phyloP scores from a whole-genome alignment of 1,284 basidiomycete genomes.

The Omphalotus olearius region DNA sequence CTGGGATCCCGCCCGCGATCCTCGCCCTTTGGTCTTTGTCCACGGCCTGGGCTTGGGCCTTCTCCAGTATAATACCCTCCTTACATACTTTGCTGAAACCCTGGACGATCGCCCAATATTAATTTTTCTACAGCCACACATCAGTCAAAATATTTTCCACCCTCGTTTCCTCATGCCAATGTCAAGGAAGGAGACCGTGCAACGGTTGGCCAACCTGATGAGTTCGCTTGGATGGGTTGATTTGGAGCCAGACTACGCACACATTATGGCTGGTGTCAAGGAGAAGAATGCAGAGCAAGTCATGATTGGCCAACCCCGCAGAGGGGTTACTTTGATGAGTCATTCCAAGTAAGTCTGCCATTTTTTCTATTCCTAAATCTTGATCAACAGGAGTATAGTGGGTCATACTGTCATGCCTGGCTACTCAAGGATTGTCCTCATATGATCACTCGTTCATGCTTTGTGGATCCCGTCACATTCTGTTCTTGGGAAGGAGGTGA shows the following conservation, averaged over 20 bases:
- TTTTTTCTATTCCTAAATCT: neutral
- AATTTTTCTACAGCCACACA: slow-evolving; percentile 78
- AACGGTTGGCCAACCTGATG: slow-evolving; percentile 57
- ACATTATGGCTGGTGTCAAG: no score
- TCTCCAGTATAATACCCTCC: slow-evolving; percentile 55
- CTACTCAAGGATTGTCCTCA: slow-evolving; percentile 75
- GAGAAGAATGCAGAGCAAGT: slow-evolving; percentile 22
- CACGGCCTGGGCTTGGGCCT: slow-evolving; percentile 87
- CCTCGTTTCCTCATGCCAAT: slow-evolving; percentile 68
- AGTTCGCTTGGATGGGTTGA: slow-evolving; percentile 62
- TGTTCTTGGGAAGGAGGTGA: slow-evolving; percentile 87
- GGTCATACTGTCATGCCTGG: slow-evolving; percentile 79
- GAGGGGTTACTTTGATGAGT: slow-evolving; percentile 74
- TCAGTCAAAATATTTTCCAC: slow-evolving; percentile 83
- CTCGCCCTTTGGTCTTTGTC: slow-evolving; percentile 76
- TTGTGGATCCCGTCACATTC: slow-evolving; percentile 87
- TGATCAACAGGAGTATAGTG: slow-evolving; percentile 34
- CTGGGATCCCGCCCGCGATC: slow-evolving; percentile 54
- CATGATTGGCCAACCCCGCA: slow-evolving; percentile 17
- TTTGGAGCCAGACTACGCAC: slow-evolving; percentile 19
- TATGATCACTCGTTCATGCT: slow-evolving; percentile 72
- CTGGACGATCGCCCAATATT: slow-evolving; percentile 73
- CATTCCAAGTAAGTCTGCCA: slow-evolving; percentile 75
- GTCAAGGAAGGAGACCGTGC: slow-evolving; percentile 54
- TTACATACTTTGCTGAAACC: slow-evolving; percentile 45